These are phyloP conservation scores for Heracleum sosnowskyi DNA, from an alignment of 129 eudicot genomes.

Conservation along the genomic window DNA sequence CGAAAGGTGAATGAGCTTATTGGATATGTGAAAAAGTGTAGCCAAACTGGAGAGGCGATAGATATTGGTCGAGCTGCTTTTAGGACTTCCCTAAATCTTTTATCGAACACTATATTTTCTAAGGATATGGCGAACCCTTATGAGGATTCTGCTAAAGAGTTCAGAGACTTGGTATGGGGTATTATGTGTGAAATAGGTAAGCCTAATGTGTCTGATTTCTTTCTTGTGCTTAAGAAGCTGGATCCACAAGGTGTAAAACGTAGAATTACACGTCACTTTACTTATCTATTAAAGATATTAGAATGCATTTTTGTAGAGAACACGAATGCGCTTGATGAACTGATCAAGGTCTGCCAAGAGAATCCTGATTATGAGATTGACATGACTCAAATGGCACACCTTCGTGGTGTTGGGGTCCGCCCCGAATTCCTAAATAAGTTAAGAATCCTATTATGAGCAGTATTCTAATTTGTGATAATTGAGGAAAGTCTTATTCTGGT, in stretches of 20 bases:
- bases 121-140: conserved; percentile 33
- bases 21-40: conserved; percentile 18
- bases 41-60: conserved; percentile 26
- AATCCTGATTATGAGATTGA: conserved; percentile 29
- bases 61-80: conserved; percentile 60
- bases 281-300: conserved; percentile 25
- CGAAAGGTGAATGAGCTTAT: conserved; percentile 40
- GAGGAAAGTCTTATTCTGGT: too few species aligned
- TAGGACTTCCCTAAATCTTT: conserved; percentile 33
- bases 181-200: conserved; percentile 37
- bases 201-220: conserved; percentile 44
- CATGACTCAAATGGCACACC: conserved; percentile 23
- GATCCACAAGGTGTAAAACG: conserved; percentile 40
- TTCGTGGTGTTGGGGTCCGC: too few species aligned
- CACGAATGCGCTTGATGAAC: conserved; percentile 32
- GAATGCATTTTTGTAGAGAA: not conserved
- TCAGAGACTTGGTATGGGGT: conserved; percentile 36
- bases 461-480: too few species aligned
- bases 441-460: too few species aligned
- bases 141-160: conserved; percentile 39
- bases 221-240: conserved; percentile 25
- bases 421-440: too few species aligned
- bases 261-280: conserved; percentile 15
- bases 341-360: conserved; percentile 22
- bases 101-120: conserved; percentile 48